Evolutionary conservation across 257 asterid species (phyloP), one percentile per base, ranked within the genome.

Genomic region (Echites panduratus): DNA sequence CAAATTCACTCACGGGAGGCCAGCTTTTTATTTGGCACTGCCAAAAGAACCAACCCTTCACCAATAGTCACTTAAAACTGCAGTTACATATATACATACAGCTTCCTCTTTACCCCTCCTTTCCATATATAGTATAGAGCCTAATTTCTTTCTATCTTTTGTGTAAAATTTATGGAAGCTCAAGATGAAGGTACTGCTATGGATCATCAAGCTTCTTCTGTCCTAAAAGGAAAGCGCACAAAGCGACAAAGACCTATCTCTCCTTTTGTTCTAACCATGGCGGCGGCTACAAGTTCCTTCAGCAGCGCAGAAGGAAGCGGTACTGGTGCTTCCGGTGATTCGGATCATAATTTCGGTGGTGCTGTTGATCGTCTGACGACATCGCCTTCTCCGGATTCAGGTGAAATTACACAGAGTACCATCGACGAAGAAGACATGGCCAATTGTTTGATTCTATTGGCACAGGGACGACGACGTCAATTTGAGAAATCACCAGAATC

Each of bases 211-310:
- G 58, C 68, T 45, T 44, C 44, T 66, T 32, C 38, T 32, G 32
- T 85, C 82, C 78, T 86, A 69, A 91, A 87, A 81, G 85, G 91
- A 43, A 91, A 87, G 80, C 87, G 91, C 9, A 84, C 87, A 70
- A 94, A 89, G 84, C 79, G 95, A 62, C 88, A 87, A 1, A 85
- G 91, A n/a, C 82, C 83, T 8, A 1, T 79, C 1, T 87, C 93
- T 20, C 87, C 96, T 2, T 83, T 87, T 14, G 74, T 80, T 3
- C 40, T 88, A 48, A 79, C 90, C 79, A 83, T 84, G 83, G 82
- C 89, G 74, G 69, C 91, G 83, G 82, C 89, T 75, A 71, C 91
- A 16, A 77, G 74, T 73, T 81, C 83, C 58, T 84, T 88, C 38
- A 82, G 87, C 76, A 80, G 79, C 43, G 69, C 80, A 66, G 74